These are phyloP conservation scores for Saturnispora diversa DNA, from an alignment of 805 yeast genomes.

Conservation along the genomic window DNA sequence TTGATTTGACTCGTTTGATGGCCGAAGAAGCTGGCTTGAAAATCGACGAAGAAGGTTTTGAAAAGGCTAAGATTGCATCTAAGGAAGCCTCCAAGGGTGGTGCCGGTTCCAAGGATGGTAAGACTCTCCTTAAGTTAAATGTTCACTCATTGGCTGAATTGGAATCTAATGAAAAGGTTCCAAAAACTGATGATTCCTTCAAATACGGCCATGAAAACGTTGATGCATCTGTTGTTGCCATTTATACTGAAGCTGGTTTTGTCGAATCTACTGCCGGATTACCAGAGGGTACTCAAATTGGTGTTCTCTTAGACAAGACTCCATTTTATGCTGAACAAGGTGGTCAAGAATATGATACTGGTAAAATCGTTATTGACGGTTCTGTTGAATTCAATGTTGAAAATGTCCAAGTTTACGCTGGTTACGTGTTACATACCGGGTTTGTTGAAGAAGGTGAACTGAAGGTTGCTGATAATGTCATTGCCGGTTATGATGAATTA, in stretches of 20 bases:
- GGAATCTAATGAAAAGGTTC: conserved; percentile 47
- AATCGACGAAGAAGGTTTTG: conserved; percentile 89
- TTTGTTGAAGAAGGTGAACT: conserved; percentile 67
- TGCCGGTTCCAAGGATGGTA: conserved; percentile 44
- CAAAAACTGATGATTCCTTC: conserved; percentile 75
- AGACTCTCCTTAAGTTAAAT: conserved; percentile 66
- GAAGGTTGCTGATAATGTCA: conserved; percentile 58
- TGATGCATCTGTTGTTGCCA: conserved; percentile 59
- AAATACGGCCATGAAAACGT: conserved; percentile 71
- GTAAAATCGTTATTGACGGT: conserved; percentile 85
- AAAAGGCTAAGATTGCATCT: conserved; percentile 79
- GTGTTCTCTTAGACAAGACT: conserved; percentile 79
- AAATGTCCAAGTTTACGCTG: conserved; percentile 88
- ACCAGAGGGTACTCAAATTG: conserved; percentile 46
- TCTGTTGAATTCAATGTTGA: conserved; percentile 79
- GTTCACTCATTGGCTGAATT: conserved; percentile 82
- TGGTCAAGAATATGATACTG: conserved; percentile 97
- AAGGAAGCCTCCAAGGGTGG: conserved; percentile 93
- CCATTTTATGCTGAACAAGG: conserved; percentile 98
- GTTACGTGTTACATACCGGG: conserved; percentile 95
- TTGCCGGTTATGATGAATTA: conserved; percentile 83
- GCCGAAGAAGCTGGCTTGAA: conserved; percentile 95
- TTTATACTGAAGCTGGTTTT: conserved; percentile 67
- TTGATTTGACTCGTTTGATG: conserved; percentile 94
- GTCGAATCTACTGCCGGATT: conserved; percentile 36